These are phyloP conservation scores for Metschnikowia chrysomelidarum DNA, from an alignment of 805 yeast species.

Conservation along the genomic window DNA sequence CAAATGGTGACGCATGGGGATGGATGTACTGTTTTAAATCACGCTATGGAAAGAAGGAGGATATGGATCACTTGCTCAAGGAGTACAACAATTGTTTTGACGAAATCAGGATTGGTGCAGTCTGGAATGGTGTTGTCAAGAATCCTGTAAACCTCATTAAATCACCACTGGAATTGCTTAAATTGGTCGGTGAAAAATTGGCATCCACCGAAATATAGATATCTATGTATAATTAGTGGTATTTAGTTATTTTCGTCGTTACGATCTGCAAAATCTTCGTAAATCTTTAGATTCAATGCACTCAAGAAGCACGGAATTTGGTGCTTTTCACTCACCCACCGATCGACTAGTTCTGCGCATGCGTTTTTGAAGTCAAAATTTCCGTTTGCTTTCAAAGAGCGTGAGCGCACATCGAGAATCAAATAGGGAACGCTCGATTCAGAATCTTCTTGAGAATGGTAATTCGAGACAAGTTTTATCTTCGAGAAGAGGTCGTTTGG, in stretches of 20 bases:
- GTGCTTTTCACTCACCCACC: slow-evolving; percentile 66
- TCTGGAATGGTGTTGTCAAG: slow-evolving; percentile 57
- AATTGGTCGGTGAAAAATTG: slow-evolving; percentile 24
- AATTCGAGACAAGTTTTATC: slow-evolving; percentile 54
- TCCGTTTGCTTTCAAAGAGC: slow-evolving; percentile 53
- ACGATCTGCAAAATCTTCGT: slow-evolving; percentile 36
- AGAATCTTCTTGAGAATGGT: slow-evolving; percentile 22
- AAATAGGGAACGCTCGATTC: slow-evolving; percentile 39
- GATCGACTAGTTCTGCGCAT: slow-evolving; percentile 51
- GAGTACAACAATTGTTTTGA: slow-evolving; percentile 7
- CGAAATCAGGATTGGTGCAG: slow-evolving; percentile 55
- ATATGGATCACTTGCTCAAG: slow-evolving; percentile 2
- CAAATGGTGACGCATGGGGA: slow-evolving; percentile 77
- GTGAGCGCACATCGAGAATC: slow-evolving; percentile 54
- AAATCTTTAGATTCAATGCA: slow-evolving; percentile 66
- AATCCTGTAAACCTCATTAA: slow-evolving; percentile 45
- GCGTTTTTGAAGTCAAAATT: slow-evolving; percentile 34
- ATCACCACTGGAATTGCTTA: slow-evolving; percentile 39
- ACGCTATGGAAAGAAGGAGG: slow-evolving; percentile 11
- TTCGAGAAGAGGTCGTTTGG: slow-evolving; percentile 48
- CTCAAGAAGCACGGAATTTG: slow-evolving; percentile 79
- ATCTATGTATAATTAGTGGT: not conserved
- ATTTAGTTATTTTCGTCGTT: not conserved
- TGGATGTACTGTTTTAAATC: slow-evolving; percentile 44
- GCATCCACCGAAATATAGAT: slow-evolving; percentile 2